These are phyloP conservation scores for Sugiyamaella smithiae DNA, from an alignment of 805 yeast genomes.

Conservation along the genomic window DNA sequence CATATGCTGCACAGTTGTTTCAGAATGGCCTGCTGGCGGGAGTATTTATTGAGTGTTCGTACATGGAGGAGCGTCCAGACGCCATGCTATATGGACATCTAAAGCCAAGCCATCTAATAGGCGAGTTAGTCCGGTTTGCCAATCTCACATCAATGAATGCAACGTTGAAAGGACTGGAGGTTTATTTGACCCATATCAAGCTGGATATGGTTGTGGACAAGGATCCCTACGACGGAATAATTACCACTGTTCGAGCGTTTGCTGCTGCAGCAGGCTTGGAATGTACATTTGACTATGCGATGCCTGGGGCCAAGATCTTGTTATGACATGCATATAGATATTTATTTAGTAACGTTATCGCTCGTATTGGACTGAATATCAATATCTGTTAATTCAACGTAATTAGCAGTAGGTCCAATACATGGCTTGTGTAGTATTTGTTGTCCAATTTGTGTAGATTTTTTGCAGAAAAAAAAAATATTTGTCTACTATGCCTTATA, in stretches of 20 bases:
- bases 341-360: background rate
- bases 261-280: conserved; percentile 16
- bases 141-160: conserved; percentile 23
- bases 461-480: too few relatives aligned
- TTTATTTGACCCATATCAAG: conserved; percentile 55
- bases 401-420: too few relatives aligned
- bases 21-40: conserved; percentile 43
- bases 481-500: too few relatives aligned
- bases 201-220: conserved; percentile 15
- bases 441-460: too few relatives aligned
- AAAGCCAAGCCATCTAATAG: conserved; percentile 60
- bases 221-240: conserved; percentile 14
- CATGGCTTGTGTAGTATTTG: too few relatives aligned
- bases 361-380: background rate
- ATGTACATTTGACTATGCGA: conserved; percentile 16
- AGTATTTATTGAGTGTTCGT: conserved; percentile 78
- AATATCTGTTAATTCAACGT: too few relatives aligned
- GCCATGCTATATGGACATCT: conserved; percentile 74
- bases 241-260: conserved; percentile 15
- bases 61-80: conserved; percentile 42
- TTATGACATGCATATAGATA: conserved; percentile 4
- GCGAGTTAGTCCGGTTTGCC: conserved; percentile 45
- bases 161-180: conserved; percentile 41
- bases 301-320: conserved; percentile 7
- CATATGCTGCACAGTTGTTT: conserved; percentile 47